Evolutionary conservation across 2,329 filamentous ascomycete genomes (phyloP).

Genomic region (Xylaria sp.): DNA sequence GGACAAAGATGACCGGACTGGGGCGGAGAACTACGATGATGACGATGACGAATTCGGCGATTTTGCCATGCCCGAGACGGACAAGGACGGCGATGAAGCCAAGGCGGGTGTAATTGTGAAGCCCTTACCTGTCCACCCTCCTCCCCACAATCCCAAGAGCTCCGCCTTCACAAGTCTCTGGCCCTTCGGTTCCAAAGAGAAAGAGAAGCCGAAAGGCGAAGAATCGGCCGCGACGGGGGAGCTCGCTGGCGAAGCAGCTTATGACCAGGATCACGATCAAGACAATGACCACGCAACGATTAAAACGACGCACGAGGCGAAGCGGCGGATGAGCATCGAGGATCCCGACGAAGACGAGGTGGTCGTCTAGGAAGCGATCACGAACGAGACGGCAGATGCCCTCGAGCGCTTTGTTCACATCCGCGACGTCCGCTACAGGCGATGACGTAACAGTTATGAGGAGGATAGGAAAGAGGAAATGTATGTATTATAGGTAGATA

Average conservation of each 20-base stretch:
- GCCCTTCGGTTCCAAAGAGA: conserved; percentile 59
- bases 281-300: conserved; percentile 59
- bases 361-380: conserved; percentile 49
- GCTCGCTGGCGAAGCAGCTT: conserved; percentile 43
- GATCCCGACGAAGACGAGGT: conserved; percentile 63
- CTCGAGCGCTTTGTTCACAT: conserved; percentile 40
- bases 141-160: conserved; percentile 52
- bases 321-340: conserved; percentile 67
- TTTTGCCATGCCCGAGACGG: conserved; percentile 72
- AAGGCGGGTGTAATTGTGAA: conserved; percentile 59
- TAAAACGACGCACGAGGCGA: conserved; percentile 62
- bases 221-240: conserved; percentile 53
- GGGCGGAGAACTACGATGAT: conserved; percentile 43
- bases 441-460: conserved; percentile 3
- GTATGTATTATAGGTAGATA: not conserved
- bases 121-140: conserved; percentile 65
- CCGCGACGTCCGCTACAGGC: conserved; percentile 16
- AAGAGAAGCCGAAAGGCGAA: conserved; percentile 49
- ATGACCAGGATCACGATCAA: conserved; percentile 55
- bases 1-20: conserved; percentile 51
- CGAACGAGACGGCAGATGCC: conserved; percentile 26
- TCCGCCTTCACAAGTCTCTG: conserved; percentile 64
- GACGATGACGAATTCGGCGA: conserved; percentile 67
- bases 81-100: conserved; percentile 46
- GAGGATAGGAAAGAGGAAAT: not conserved